Evolutionary conservation across 176 grass and related monocot genomes (phyloP).

Genomic region (Oryza meyeriana): DNA sequence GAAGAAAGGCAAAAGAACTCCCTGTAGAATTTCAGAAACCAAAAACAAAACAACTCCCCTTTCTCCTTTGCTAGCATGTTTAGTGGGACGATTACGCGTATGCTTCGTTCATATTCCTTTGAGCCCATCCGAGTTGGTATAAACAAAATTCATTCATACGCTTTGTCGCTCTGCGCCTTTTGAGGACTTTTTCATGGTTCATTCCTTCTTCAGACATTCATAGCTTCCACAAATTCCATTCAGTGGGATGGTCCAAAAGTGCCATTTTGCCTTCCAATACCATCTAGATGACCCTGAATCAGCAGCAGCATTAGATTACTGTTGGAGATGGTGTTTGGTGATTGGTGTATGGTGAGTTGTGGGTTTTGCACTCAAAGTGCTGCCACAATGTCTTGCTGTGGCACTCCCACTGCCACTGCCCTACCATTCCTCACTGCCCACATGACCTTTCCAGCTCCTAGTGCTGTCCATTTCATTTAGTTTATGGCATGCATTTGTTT

Average conservation of each 20-base stretch:
- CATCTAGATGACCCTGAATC: not conserved
- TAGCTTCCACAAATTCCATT: not conserved
- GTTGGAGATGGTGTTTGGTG: constrained; percentile 11
- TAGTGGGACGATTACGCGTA: no score
- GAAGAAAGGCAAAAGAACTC: not conserved
- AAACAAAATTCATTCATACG: not conserved
- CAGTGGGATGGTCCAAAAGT: constrained; percentile 4
- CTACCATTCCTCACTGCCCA: constrained; percentile 33
- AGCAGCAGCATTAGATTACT: constrained; percentile 2
- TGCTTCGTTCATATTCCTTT: not conserved
- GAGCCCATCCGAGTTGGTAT: not conserved
- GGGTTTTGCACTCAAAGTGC: constrained; percentile 29
- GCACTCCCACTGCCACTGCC: not conserved
- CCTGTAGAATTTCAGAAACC: not conserved
- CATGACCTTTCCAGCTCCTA: constrained; percentile 43
- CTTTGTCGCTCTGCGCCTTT: not conserved
- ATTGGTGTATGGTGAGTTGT: constrained; percentile 23
- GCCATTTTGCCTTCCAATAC: not conserved
- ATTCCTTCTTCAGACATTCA: not conserved
- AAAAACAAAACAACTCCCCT: not conserved
- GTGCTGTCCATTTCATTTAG: constrained; percentile 22
- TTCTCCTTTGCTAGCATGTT: not conserved
- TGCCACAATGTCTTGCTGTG: not conserved
- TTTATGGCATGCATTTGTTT: constrained; percentile 34
- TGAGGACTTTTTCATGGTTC: not conserved